Evolutionary conservation across 306 rosid genomes (phyloP).

Genomic region (Canavalia ensiformis): DNA sequence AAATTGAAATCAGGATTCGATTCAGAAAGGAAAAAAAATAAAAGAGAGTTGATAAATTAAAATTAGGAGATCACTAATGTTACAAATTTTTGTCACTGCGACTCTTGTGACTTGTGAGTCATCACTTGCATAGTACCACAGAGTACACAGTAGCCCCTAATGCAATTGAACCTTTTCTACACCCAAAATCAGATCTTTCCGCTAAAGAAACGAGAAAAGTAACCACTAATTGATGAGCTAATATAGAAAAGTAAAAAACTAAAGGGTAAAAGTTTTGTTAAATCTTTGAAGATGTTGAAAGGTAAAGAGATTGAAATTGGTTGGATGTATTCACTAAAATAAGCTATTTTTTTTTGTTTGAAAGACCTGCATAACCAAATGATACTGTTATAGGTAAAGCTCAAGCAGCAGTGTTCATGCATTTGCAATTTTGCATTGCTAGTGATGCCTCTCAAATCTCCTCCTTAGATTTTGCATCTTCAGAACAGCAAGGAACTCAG

Average conservation of each 20-base stretch:
- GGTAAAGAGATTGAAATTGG: no score
- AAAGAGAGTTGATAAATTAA: background rate
- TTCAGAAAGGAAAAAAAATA: background rate
- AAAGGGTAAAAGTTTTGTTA: no score
- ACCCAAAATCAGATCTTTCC: background rate
- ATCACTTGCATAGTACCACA: slow-evolving; percentile 28
- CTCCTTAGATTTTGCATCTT: slow-evolving; percentile 55
- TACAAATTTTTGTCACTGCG: background rate
- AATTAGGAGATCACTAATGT: background rate
- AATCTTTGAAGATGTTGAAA: no score
- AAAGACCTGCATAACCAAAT: no score
- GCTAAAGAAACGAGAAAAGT: no score
- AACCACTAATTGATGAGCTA: no score
- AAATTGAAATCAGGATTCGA: background rate
- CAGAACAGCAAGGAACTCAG: slow-evolving; percentile 35
- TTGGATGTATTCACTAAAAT: no score
- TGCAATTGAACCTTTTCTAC: background rate
- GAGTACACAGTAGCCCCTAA: no score
- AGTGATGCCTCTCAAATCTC: slow-evolving; percentile 53
- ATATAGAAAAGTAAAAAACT: no score
- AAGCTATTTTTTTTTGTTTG: no score
- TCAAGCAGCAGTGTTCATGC: no score
- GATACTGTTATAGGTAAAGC: no score
- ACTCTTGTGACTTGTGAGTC: background rate
- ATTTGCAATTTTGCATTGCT: slow-evolving; percentile 41